A percentile compares a stretch with the other conserved stretches of the same genome.
phyloP scores from a whole-genome alignment of 176 grass and related monocot genomes.

The Neostapfia colusana region DNA sequence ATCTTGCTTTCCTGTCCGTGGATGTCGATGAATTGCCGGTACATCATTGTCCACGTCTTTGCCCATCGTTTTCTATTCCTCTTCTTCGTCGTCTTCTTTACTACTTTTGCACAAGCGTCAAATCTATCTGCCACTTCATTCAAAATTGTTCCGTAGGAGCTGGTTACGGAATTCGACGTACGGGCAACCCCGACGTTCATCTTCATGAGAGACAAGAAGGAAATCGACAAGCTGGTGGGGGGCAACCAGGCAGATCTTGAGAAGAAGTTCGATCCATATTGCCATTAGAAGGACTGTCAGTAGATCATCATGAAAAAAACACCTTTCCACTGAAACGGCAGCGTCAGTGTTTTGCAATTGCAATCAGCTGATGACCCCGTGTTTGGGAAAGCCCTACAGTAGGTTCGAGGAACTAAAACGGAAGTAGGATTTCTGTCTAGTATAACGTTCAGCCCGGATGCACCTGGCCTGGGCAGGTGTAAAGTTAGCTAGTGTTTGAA shows the following conservation, averaged over 20 bases:
- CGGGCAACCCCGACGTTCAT: slow-evolving; percentile 76
- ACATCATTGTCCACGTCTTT: not conserved
- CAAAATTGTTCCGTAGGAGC: slow-evolving; percentile 41
- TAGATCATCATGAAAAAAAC: slow-evolving; percentile 9
- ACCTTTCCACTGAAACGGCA: not conserved
- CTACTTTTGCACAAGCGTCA: not conserved
- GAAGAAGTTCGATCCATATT: slow-evolving; percentile 53
- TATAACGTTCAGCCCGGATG: slow-evolving; percentile 18
- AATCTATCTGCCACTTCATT: not conserved
- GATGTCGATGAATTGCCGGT: slow-evolving; percentile 72
- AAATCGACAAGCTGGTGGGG: slow-evolving; percentile 63
- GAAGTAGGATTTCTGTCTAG: slow-evolving; percentile 52
- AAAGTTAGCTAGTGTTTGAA: slow-evolving; percentile 43
- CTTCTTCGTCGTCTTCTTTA: not conserved
- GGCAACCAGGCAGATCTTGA: slow-evolving; percentile 56
- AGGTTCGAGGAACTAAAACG: slow-evolving; percentile 37
- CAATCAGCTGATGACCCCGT: slow-evolving; percentile 21
- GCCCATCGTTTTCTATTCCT: no score
- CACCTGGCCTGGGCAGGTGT: slow-evolving; percentile 2
- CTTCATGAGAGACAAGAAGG: slow-evolving; percentile 56
- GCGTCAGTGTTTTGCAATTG: not conserved
- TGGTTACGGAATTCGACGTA: slow-evolving; percentile 51
- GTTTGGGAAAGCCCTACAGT: not conserved
- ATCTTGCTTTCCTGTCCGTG: slow-evolving; percentile 55
- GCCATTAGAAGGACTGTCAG: slow-evolving; percentile 15